Evolutionary conservation across 169 alveolate species (phyloP), one percentile per base, ranked within the genome.

Genomic region (Babesia ovata): DNA sequence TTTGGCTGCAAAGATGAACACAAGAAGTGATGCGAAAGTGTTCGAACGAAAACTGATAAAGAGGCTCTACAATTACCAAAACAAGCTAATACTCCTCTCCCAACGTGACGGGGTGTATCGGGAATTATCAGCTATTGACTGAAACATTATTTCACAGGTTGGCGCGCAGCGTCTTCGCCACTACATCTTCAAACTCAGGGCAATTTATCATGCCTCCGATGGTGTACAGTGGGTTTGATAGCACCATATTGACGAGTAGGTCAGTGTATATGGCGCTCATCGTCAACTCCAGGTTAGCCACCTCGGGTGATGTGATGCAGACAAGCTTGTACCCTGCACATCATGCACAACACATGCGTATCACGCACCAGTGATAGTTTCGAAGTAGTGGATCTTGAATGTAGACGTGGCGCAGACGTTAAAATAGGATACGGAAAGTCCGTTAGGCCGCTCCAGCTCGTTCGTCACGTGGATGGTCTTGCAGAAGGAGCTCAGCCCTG

Each of bases 281-380:
- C 26, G 81, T 81, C 54, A 61, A 33, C 67, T 81, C 79, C 45
- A 81, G 52, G 46, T 73, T 59, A 0, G 79, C 63, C 22, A 67
- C 75, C 2, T 81, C 88, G 42, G 84, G 84, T 17, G 85, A 72
- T 16, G 88, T 81, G 24, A 81, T 46, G 56, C 88, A 81, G 17
- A 81, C 73, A 13, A 81, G 50, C 71, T 81, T 81, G 88, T 81
- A 81, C 36, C 88, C 88, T 81, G 71, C 13, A 21, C 7, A 26
- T 17, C 17, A 6, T 29, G 22, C 9, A 57, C 8, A 49, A 7
- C 26, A 14, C 17, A 24, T 14, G 7, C 0, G 21, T 10, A 29
- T 14, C 10, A 26, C 45, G 22, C 17, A 74, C 88, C 88, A 17
- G 88, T 72, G n/a, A 81, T 33, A 14, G 85, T 71, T 61, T 81